Evolutionary conservation across 306 rosid genomes (phyloP), one percentile per base, ranked within the genome.

Genomic region (Aeschynomene evenia): DNA sequence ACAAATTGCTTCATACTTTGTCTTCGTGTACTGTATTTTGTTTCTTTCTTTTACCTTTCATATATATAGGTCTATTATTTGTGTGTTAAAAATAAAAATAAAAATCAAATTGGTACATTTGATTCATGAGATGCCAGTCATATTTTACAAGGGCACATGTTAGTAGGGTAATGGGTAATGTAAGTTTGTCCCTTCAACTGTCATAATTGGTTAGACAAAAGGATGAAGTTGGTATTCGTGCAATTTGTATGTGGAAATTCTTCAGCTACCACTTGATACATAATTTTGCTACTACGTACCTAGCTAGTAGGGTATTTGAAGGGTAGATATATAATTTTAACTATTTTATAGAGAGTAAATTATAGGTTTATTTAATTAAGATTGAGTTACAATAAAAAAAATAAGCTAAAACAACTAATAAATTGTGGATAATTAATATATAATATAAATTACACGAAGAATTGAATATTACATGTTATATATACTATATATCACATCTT

Each of bases 121-220:
- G 42, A 24, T 39, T 69, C 14, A 23, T 16, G 9, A 40, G 12
- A 58, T 71, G 45, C 18, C 58, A 18, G 7, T 28, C 45, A 14
- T 21, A 59, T 29, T 58, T 26, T 46, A 12, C 9, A 22, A 14
- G 19, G n/a, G 75, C 75, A 76, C 80, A 19, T 68, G 68, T 6
- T 58, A 24, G 7, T 49, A 26, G 37, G 42, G 20, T 18, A 58
- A 39, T 24, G 21, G 18, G 15, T 26, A 16, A 21, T 22, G 34
- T 22, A 20, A 60, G 36, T 60, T n/a, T 59, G 51, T 39, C 29
- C 36, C n/a, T n/a, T n/a, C 31, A 36, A 39, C 13, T 14, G 36
- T 58, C 26, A 23, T 13, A 37, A 49, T 59, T 64, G 66, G 70
- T 24, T 10, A 37, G 45, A 48, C 69, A 49, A 14, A 52, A 66